Evolutionary conservation across 2,329 filamentous ascomycete genomes (phyloP).

Genomic region (Zasmidium angulare): DNA sequence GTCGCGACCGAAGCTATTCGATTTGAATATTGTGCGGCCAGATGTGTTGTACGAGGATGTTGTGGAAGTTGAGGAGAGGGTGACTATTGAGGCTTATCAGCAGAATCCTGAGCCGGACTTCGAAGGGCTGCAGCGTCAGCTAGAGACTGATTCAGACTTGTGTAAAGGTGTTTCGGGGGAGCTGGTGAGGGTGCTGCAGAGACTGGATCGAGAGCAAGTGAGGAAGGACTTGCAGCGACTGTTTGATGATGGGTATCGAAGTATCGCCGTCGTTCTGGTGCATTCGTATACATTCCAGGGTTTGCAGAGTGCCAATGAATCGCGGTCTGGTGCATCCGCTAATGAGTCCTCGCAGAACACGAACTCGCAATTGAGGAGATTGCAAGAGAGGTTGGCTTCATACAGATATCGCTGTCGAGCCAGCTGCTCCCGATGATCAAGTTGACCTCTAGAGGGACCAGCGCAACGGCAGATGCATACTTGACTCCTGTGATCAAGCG

Average conservation of each 20-base stretch:
- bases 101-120: constrained; percentile 46
- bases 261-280: constrained; percentile 83
- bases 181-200: constrained; percentile 65
- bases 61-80: constrained; percentile 80
- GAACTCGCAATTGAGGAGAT: constrained; percentile 72
- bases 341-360: constrained; percentile 57
- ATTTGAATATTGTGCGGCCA: constrained; percentile 78
- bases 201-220: constrained; percentile 58
- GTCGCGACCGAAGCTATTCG: constrained; percentile 82
- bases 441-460: constrained; percentile 68
- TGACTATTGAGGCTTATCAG: constrained; percentile 83
- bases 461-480: constrained; percentile 74
- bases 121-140: constrained; percentile 27
- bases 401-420: constrained; percentile 75
- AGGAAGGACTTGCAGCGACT: constrained; percentile 62
- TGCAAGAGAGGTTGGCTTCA: constrained; percentile 76
- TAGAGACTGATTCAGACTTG: constrained; percentile 50
- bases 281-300: constrained; percentile 78
- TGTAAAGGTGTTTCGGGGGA: constrained; percentile 71
- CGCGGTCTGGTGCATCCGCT: constrained; percentile 1
- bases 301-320: background rate
- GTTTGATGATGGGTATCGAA: constrained; percentile 67
- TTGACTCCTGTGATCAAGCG: constrained; percentile 72
- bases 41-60: constrained; percentile 80
- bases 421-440: constrained; percentile 82